Evolutionary conservation across 352 stramenopile genomes (phyloP).

Genomic region (Phytophthora pini): DNA sequence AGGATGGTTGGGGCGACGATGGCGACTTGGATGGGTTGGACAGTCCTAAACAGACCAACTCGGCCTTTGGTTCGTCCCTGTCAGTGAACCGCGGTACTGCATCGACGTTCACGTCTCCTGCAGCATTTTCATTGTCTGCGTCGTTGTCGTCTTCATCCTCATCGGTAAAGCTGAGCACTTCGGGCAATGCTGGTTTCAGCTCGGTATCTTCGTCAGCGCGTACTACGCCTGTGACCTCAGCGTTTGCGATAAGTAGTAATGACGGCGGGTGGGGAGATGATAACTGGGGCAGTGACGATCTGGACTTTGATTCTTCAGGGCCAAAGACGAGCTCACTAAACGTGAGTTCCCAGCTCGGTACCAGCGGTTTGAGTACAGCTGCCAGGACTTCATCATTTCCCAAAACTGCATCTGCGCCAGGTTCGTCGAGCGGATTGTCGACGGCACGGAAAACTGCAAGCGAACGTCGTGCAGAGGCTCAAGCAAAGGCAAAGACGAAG

Average conservation of each 20-base stretch:
- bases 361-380: slow-evolving; percentile 20
- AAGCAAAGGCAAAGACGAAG: slow-evolving; percentile 71
- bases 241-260: slow-evolving; percentile 40
- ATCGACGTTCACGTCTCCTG: slow-evolving; percentile 35
- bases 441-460: slow-evolving; percentile 50
- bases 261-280: slow-evolving; percentile 68
- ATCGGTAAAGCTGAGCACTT: slow-evolving; percentile 63
- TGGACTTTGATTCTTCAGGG: slow-evolving; percentile 37
- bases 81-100: slow-evolving; percentile 27
- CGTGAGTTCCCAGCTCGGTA: slow-evolving; percentile 22
- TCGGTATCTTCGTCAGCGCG: slow-evolving; percentile 9
- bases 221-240: slow-evolving; percentile 23
- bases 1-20: slow-evolving; percentile 71
- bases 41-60: slow-evolving; percentile 45
- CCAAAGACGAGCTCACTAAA: slow-evolving; percentile 30
- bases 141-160: slow-evolving; percentile 50
- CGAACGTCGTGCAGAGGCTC: slow-evolving; percentile 62
- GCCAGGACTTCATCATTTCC: slow-evolving; percentile 21
- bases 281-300: slow-evolving; percentile 67
- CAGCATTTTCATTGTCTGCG: slow-evolving; percentile 31
- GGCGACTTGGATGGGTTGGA: slow-evolving; percentile 62
- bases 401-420: slow-evolving; percentile 12
- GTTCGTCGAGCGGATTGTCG: slow-evolving; percentile 22
- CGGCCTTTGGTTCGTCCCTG: slow-evolving; percentile 36
- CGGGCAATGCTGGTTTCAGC: slow-evolving; percentile 18